phyloP scores from a whole-genome alignment of 2,329 filamentous ascomycete species.

The Colletotrichum melonis region DNA sequence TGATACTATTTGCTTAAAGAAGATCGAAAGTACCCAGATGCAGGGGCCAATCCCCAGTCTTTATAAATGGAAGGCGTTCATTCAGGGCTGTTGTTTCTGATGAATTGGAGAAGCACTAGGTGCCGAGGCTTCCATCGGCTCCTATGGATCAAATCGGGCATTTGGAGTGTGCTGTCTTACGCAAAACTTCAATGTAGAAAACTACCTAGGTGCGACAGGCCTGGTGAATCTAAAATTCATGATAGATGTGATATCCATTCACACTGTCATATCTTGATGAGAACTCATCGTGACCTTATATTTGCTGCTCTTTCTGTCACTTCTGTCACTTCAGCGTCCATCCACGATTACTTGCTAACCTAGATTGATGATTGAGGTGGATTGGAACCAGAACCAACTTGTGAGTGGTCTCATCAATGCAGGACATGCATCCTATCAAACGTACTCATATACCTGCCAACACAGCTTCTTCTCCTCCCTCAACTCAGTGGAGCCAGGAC shows the following conservation, averaged over 20 bases:
- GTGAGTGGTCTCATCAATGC: background rate
- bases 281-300: background rate
- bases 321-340: background rate
- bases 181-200: background rate
- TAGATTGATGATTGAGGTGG: background rate
- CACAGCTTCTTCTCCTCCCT: background rate
- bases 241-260: background rate
- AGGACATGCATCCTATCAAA: background rate
- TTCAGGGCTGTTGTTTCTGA: too few species aligned
- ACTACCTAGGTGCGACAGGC: background rate
- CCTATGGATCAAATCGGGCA: background rate
- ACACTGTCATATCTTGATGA: background rate
- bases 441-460: background rate
- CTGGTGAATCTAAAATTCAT: background rate
- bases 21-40: background rate
- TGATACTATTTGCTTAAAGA: too few species aligned
- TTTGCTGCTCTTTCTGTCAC: background rate
- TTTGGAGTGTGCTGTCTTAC: background rate
- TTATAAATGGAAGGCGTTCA: background rate
- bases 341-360: background rate
- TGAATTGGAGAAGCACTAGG: background rate
- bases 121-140: conserved; percentile 13
- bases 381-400: background rate
- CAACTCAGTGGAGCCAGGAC: background rate
- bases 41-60: background rate